Evolutionary conservation across 768 basidiomycete genomes (phyloP), one percentile per base, ranked within the genome.

Genomic region (Mycena polygramma): DNA sequence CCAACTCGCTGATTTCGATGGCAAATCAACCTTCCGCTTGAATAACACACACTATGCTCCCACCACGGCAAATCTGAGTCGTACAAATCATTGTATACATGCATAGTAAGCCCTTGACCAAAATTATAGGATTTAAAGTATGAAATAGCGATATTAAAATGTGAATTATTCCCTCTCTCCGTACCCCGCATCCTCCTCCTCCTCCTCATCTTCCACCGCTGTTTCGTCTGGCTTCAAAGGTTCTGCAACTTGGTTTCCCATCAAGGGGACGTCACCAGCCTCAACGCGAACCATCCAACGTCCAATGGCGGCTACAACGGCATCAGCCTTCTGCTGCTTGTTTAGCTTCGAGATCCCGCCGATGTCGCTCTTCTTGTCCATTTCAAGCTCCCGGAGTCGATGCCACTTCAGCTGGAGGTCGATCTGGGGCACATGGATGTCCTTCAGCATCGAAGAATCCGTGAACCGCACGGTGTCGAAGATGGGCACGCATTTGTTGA

Each of bases 391-490:
- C 6, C 63, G 62, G 43, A 43, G 24, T 8, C 68, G 62, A 24
- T 69, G 68, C 57, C 68, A 69, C 22, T 58, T 58, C 4, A 57
- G 14, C 68, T 69, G 68, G 22, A 64, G 68, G 22, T 52, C 51
- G 7, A 69, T 45, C 6, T 52, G 22, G n/a, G 51, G 9, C 2
- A 36, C 22, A 1, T 4, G 14, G 6, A 64, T 69, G 7, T 52
- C 24, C 14, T 43, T 51, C 15, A 63, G 57, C 24, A 19, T 69
- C 41, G 6, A 10, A n/a, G n/a, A n/a, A n/a, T n/a, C n/a, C n/a
- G n/a, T n/a, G 51, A 69, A 64, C 0, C 62, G 62, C 11, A 17
- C 1, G 30, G 60, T 26, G 20, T 69, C 68, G 49, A 69, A 63
- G 46, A 63, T 62, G 0, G 22, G 20, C 2, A 35, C 14, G 30